Conservation (phyloP, 345 rosid species). For the Eucalyptus sp. region DNA sequence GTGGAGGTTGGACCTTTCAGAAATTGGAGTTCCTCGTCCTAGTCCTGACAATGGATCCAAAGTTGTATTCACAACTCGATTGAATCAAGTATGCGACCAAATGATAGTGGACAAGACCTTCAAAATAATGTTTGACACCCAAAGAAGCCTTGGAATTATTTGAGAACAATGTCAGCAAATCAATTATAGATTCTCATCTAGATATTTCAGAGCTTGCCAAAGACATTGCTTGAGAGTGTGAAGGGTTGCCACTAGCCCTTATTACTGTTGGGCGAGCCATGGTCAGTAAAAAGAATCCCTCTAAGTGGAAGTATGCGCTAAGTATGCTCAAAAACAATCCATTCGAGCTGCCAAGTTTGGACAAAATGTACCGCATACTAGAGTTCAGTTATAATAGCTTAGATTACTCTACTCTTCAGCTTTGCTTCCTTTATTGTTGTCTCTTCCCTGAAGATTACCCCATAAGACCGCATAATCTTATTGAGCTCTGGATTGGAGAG, state of each 20-base stretch:
- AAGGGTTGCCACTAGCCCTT: constrained; percentile 9
- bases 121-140: not conserved
- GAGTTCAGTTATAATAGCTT: constrained; percentile 5
- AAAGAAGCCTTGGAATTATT: not conserved
- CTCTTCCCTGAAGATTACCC: not conserved
- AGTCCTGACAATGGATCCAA: not conserved
- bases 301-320: not conserved
- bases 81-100: not conserved
- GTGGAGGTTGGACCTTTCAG: not conserved
- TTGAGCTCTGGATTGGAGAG: constrained; percentile 10
- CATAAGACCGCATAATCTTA: not conserved
- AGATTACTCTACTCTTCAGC: not conserved
- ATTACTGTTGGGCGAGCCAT: not conserved
- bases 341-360: not conserved
- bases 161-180: not conserved
- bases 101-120: not conserved
- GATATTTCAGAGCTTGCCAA: not conserved
- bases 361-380: not conserved
- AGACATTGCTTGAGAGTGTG: not conserved
- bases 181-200: not conserved
- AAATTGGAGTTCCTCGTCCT: not conserved
- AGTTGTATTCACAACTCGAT: not conserved
- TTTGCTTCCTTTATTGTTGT: constrained; percentile 1
- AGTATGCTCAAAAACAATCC: not conserved
- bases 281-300: not conserved